phyloP scores from a whole-genome alignment of 202 grass and related monocot species.

The Carex sylvatica region DNA sequence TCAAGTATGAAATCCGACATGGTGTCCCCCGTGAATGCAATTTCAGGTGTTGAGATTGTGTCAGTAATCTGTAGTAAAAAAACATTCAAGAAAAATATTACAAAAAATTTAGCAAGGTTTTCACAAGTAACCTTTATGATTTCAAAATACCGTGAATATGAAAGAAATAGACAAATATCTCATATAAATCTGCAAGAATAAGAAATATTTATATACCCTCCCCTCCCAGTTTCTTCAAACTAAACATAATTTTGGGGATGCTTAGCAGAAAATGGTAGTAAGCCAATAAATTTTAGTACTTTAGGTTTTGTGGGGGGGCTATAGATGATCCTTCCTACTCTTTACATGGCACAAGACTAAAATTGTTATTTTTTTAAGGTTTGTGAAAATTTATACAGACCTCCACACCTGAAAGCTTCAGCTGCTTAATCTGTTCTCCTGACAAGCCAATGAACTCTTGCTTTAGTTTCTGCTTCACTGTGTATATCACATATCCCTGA shows the following conservation, averaged over 20 bases:
- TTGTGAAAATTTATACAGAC: slow-evolving; percentile 37
- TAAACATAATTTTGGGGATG: neutral
- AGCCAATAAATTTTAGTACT: neutral
- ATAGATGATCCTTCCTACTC: neutral
- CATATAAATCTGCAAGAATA: neutral
- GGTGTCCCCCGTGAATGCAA: slow-evolving; percentile 92
- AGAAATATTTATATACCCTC: neutral
- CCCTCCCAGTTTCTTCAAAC: neutral
- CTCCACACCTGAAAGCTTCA: slow-evolving; percentile 82
- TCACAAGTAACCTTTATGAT: neutral
- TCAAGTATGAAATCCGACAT: slow-evolving; percentile 95
- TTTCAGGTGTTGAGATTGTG: slow-evolving; percentile 66
- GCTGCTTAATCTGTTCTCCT: slow-evolving; percentile 65
- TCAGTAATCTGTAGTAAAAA: slow-evolving; percentile 52
- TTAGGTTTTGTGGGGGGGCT: too few species aligned
- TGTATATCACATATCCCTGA: slow-evolving; percentile 86
- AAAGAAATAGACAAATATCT: neutral
- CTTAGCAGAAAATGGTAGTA: neutral
- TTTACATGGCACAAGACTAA: neutral
- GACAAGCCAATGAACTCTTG: slow-evolving; percentile 60
- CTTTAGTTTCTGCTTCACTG: slow-evolving; percentile 88
- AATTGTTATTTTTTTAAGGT: slow-evolving; percentile 7
- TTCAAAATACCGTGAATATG: neutral
- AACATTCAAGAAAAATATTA: slow-evolving; percentile 10
- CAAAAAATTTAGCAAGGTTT: neutral